A percentile compares a stretch with the other conserved stretches of the same genome.
Conservation (phyloP, 352 stramenopile genomes). For the Pythium brachiatum region DNA sequence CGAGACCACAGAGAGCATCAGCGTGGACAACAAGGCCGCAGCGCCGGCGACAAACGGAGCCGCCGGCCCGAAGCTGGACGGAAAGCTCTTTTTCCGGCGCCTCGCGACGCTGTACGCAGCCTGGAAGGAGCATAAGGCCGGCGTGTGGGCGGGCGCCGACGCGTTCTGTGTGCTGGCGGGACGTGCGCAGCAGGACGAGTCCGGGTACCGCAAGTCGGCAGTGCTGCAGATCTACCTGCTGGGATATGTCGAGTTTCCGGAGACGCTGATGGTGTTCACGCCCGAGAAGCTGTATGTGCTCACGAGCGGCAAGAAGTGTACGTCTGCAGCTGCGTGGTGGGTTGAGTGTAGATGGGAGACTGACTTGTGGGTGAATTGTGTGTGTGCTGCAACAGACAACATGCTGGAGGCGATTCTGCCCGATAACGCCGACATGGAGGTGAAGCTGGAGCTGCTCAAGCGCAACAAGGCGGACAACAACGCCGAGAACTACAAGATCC, state of each 20-base stretch:
- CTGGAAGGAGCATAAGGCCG: slow-evolving; percentile 58
- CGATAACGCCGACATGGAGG: slow-evolving; percentile 55
- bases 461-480: slow-evolving; percentile 82
- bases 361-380: slow-evolving; percentile 5
- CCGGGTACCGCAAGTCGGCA: slow-evolving; percentile 87
- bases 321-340: slow-evolving; percentile 6
- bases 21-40: neutral
- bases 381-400: slow-evolving; percentile 28
- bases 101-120: slow-evolving; percentile 71
- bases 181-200: slow-evolving; percentile 80
- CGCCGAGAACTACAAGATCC: slow-evolving; percentile 67
- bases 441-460: slow-evolving; percentile 84
- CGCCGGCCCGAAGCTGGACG: slow-evolving; percentile 47
- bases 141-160: slow-evolving; percentile 58
- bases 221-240: slow-evolving; percentile 91
- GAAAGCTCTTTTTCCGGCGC: slow-evolving; percentile 75
- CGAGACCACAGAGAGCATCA: slow-evolving; percentile 36
- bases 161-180: slow-evolving; percentile 83
- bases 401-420: slow-evolving; percentile 80
- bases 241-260: slow-evolving; percentile 90
- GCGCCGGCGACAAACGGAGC: slow-evolving; percentile 10
- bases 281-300: slow-evolving; percentile 79
- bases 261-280: slow-evolving; percentile 92
- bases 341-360: too few relatives aligned
- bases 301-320: slow-evolving; percentile 88